These are phyloP conservation scores for Solanum dulcamara DNA, from an alignment of 257 asterid genomes.

Conservation along the genomic window DNA sequence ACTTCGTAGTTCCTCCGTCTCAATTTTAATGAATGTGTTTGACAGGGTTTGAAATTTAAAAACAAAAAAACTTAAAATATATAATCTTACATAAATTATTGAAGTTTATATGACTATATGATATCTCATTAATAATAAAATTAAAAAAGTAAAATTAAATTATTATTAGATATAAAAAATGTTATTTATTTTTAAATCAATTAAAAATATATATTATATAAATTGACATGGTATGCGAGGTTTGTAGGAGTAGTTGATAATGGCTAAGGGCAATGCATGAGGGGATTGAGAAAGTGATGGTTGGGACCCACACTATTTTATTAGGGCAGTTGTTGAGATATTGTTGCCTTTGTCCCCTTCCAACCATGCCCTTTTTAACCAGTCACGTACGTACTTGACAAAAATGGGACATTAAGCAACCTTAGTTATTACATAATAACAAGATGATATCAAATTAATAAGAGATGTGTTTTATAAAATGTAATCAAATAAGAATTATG, in stretches of 20 bases:
- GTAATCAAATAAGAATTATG: too few relatives aligned
- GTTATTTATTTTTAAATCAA: too few relatives aligned
- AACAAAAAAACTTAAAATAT: background rate
- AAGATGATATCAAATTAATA: background rate
- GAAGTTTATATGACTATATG: background rate
- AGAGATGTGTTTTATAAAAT: background rate
- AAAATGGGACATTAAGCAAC: background rate
- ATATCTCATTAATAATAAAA: background rate
- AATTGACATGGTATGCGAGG: too few relatives aligned
- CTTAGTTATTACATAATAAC: background rate
- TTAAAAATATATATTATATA: too few relatives aligned
- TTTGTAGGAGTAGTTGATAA: background rate
- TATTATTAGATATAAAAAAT: background rate
- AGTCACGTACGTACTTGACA: background rate
- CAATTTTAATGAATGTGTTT: background rate
- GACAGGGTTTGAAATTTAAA: background rate
- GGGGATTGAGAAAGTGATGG: background rate
- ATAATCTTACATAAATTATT: background rate
- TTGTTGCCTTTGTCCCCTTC: background rate
- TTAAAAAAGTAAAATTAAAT: background rate
- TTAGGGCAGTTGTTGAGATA: background rate
- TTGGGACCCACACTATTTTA: background rate
- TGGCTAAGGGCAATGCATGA: background rate
- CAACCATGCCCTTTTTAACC: background rate
- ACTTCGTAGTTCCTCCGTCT: background rate